Base-by-base conservation (phyloP, 441 rosid genomes). In the Erysimum cheiri region DNA sequence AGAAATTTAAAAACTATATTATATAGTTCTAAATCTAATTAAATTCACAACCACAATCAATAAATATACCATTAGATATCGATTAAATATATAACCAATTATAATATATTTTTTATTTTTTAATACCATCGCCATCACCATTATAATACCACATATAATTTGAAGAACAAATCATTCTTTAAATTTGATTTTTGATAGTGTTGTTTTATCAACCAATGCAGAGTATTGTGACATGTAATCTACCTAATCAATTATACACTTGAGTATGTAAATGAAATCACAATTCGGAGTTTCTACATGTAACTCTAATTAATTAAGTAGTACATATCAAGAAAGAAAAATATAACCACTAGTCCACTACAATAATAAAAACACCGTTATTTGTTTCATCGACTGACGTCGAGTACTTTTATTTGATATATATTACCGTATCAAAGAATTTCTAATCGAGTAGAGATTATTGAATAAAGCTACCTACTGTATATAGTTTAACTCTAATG, bases 181-280 rank as follows among this genome's bases (percentile, higher is more conserved):
- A 3, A 59, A 24, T 49, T 8, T 55, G 53, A 68, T 61, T 43
- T 61, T 68, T 26, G 70, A 75, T 55, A 59, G 70, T 69, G 79
- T 64, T 24, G 61, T 70, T 69, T 69, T 43, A 75, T 64, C 75
- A 75, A 75, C 75, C 75, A 6, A 56, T 70, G 69, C 75, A 41
- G 60, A 63, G 37, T 63, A 75, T 57, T 36, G 43, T 70, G 70
- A 75, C 79, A 70, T 69, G 15, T 64, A 75, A 50, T 36, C 62
- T 49, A 70, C 67, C 79, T 41, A 63, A 64, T 75, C 71, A 69
- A 39, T 55, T 24, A 69, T 56, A 24, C 19, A 61, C n/a, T 35
- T 46, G 63, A 54, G 12, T 54, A 54, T 24, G 24, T 70, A 52
- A 31, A 43, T 26, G 13, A 61, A 49, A 60, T n/a, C 19, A 35